Base-by-base conservation (phyloP, 192 early-diverging fungal genomes). In the Allomyces macrogynus region DNA sequence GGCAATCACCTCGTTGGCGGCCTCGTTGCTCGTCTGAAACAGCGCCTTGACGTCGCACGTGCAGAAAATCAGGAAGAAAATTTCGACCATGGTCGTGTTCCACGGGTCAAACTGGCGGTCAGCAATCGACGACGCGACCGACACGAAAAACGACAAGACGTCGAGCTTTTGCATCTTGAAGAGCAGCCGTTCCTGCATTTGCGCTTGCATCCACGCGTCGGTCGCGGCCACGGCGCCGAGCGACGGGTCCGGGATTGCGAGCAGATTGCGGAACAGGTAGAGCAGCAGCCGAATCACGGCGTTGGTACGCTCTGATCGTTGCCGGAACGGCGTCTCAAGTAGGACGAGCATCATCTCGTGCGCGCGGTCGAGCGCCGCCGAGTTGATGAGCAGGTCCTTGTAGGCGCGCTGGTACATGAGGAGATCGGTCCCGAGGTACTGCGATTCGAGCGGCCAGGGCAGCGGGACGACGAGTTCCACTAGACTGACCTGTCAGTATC, bases 391-490 rank as follows among this genome's bases (percentile, higher is more conserved):
- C 7, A 54, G 64, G 12, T 67, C 63, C 44, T 67, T 67, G 40
- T 65, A 65, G 22, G 66, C 18, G 10, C 14, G 27, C 24, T 61
- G 44, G 43, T 49, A 22, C 23, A 24, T 24, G n/a, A 63, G 22
- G 23, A 54, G 62, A 14, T 27, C 63, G 43, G 66, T 44, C 14
- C 24, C 8, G 24, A 61, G 43, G 23, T 67, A n/a, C 11, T 67
- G 40, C 4, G 57, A 3, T 23, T 22, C 23, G 44, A 67, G 24
- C 16, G 66, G 66, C 66, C 66, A 67, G 4, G 66, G 63, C 63
- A 67, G 23, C 23, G 66, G 66, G 14, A 67, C 66, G 20, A 67
- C 40, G 11, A 67, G 62, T 54, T 67, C 66, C 18, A 67, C 66
- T 67, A 43, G 32, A 40, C 5, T 7, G 32, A 2, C 0, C 32